Conservation (phyloP, 352 stramenopile species). For the Phytopythium ostracodes region DNA sequence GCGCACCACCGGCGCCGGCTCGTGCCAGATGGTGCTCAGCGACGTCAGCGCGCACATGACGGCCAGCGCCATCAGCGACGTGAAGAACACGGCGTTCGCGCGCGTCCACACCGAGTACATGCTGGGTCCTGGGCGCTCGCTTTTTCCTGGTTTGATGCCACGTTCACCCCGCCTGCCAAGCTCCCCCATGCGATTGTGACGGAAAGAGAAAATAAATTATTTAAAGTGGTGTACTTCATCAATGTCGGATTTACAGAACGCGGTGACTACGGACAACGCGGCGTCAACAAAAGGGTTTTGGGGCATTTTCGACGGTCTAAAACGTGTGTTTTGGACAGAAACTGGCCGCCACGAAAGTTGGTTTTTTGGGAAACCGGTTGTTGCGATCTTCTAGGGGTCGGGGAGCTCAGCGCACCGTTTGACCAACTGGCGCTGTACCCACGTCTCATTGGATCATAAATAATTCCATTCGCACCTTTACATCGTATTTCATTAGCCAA, state of each 20-base stretch:
- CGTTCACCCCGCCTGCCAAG: background rate
- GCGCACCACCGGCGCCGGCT: slow-evolving; percentile 47
- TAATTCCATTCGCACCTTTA: background rate
- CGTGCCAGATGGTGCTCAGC: slow-evolving; percentile 68
- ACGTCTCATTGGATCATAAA: background rate
- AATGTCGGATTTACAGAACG: too few relatives aligned
- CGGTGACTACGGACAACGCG: too few relatives aligned
- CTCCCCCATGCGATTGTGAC: too few relatives aligned
- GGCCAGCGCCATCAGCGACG: slow-evolving; percentile 69
- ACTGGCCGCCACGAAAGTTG: too few relatives aligned
- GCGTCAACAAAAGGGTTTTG: too few relatives aligned
- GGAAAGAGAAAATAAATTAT: too few relatives aligned
- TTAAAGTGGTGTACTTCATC: too few relatives aligned
- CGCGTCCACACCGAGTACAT: slow-evolving; percentile 89
- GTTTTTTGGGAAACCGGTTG: too few relatives aligned
- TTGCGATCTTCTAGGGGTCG: background rate
- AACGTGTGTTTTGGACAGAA: too few relatives aligned
- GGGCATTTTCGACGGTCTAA: too few relatives aligned
- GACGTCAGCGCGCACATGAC: slow-evolving; percentile 74
- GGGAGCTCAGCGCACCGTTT: background rate
- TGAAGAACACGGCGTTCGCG: slow-evolving; percentile 80
- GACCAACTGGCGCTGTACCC: background rate
- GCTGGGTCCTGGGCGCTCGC: slow-evolving; percentile 8
- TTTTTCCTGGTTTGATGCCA: background rate
- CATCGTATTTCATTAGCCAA: background rate